phyloP scores from a whole-genome alignment of 2,329 filamentous ascomycete genomes.

The Pseudonectria foliicola region DNA sequence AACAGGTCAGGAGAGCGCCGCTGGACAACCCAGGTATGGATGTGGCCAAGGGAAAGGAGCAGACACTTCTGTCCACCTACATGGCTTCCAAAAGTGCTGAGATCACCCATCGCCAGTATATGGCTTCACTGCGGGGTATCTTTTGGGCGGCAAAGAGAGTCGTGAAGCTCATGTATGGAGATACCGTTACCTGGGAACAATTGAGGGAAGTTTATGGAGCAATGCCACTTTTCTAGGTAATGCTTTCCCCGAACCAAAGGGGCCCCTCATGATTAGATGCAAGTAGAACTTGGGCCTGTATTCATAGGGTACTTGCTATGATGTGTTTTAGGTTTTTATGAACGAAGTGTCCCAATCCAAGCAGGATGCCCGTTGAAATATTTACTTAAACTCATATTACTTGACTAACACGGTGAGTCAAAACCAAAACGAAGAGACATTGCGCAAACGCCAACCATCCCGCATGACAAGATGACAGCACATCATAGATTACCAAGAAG shows the following conservation, averaged over 20 bases:
- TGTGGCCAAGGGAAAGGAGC: constrained; percentile 1
- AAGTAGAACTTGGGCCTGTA: no score
- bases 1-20: constrained; percentile 1
- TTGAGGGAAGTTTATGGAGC: constrained; percentile 14
- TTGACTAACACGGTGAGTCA: no score
- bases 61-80: constrained; percentile 12
- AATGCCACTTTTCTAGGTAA: constrained; percentile 11
- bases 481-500: constrained; percentile 5
- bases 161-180: constrained; percentile 15
- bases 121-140: constrained; percentile 11
- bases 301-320: no score
- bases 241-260: no score
- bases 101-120: constrained; percentile 15
- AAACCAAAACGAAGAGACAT: no score
- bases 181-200: constrained; percentile 17
- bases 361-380: no score
- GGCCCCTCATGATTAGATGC: no score
- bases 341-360: no score
- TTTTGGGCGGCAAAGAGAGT: constrained; percentile 13
- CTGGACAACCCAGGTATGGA: constrained; percentile 6
- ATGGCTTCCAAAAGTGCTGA: constrained; percentile 14
- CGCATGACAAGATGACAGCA: no score
- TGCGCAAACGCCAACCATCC: no score
- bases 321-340: no score
- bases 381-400: no score